These are phyloP conservation scores for Suillus subluteus DNA, from an alignment of 768 basidiomycete species.

Conservation along the genomic window DNA sequence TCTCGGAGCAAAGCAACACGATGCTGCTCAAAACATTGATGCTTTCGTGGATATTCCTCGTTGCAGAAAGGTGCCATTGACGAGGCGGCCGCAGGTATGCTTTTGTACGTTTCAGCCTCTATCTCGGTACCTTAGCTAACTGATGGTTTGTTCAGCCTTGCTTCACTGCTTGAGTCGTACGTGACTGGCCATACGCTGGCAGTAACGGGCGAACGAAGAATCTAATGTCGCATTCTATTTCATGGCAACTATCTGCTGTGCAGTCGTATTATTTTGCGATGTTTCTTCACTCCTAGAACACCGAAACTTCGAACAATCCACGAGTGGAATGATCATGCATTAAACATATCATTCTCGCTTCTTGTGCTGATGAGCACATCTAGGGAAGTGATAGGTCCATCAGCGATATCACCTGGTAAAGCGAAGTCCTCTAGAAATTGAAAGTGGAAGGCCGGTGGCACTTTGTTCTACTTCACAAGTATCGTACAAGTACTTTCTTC, in stretches of 20 bases:
- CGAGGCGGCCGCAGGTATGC: conserved; percentile 73
- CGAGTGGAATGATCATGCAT: background rate
- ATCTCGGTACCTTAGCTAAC: background rate
- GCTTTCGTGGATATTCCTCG: too few relatives aligned
- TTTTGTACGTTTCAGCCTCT: conserved; percentile 62
- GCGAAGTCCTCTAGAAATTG: background rate
- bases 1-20: too few relatives aligned
- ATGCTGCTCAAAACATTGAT: too few relatives aligned
- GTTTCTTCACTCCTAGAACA: background rate
- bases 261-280: background rate
- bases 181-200: conserved; percentile 84
- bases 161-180: conserved; percentile 77
- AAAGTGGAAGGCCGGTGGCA: background rate
- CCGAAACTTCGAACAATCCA: background rate
- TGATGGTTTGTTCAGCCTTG: conserved; percentile 50
- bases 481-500: background rate
- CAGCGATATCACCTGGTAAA: background rate
- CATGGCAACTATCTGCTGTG: background rate
- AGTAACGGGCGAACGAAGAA: conserved; percentile 80
- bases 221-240: conserved; percentile 42
- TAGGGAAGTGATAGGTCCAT: background rate
- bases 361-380: background rate
- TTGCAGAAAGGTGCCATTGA: conserved; percentile 72
- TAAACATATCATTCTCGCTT: too few relatives aligned
- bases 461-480: background rate